Percentiles rank a stretch among this genome's conserved stretches.
These are phyloP conservation scores for Kluyveromyces wickerhamii DNA, from an alignment of 805 yeast species.

Conservation along the genomic window DNA sequence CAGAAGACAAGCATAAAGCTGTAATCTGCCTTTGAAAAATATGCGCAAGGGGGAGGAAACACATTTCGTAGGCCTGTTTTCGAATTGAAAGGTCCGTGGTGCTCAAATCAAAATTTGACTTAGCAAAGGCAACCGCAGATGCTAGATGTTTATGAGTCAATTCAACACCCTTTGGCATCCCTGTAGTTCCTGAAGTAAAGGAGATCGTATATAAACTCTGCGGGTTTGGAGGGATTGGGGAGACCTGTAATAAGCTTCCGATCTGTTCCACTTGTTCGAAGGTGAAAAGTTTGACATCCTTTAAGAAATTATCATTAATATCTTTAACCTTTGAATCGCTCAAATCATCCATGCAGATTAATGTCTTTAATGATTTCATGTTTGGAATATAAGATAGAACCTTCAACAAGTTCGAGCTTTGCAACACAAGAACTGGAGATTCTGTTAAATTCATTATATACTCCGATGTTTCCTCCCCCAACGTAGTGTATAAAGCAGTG, in stretches of 20 bases:
- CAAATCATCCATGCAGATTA: constrained; percentile 50
- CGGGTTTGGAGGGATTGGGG: constrained; percentile 42
- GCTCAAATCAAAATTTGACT: constrained; percentile 25
- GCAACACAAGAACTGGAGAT: constrained; percentile 50
- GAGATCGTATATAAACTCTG: constrained; percentile 52
- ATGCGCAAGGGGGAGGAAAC: constrained; percentile 53
- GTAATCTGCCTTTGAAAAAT: constrained; percentile 44
- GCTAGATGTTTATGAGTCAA: constrained; percentile 44
- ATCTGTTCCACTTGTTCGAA: constrained; percentile 35
- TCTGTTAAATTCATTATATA: constrained; percentile 56
- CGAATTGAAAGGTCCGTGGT: constrained; percentile 4
- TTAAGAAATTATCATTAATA: constrained; percentile 25
- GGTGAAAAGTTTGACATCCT: constrained; percentile 34
- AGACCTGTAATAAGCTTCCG: constrained; percentile 36
- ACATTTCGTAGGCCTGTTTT: constrained; percentile 28
- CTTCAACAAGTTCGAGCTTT: constrained; percentile 43
- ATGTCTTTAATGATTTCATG: constrained; percentile 37
- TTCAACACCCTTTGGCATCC: constrained; percentile 65
- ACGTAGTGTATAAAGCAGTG: constrained; percentile 49
- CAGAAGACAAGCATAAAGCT: constrained; percentile 38
- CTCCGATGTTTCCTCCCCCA: constrained; percentile 52
- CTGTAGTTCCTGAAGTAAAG: constrained; percentile 73
- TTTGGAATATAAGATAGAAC: constrained; percentile 39
- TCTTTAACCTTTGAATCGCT: constrained; percentile 27
- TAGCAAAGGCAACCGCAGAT: constrained; percentile 40